A percentile compares a stretch with the other conserved stretches of the same genome.
These are phyloP conservation scores for Candolleomyces efflorescens DNA, from an alignment of 768 basidiomycete species.

Conservation along the genomic window DNA sequence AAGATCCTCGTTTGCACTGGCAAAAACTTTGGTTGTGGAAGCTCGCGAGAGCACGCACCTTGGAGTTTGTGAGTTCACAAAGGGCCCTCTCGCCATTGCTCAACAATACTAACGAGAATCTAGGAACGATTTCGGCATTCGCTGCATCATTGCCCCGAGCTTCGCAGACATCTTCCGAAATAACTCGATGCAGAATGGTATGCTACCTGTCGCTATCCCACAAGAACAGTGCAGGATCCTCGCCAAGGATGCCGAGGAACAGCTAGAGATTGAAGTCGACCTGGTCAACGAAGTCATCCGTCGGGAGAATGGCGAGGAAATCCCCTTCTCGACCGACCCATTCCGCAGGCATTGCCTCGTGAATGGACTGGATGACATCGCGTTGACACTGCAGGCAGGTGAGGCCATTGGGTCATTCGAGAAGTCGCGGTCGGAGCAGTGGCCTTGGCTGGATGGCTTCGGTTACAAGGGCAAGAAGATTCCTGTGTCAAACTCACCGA, in stretches of 20 bases:
- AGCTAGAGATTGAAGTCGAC: conserved; percentile 77
- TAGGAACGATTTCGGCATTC: conserved; percentile 81
- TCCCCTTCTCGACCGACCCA: conserved; percentile 78
- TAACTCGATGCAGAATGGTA: conserved; percentile 92
- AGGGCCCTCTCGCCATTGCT: not conserved
- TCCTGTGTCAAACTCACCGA: conserved; percentile 40
- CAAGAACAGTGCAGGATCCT: conserved; percentile 67
- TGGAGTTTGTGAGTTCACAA: conserved; percentile 68
- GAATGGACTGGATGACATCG: conserved; percentile 96
- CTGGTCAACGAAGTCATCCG: conserved; percentile 78
- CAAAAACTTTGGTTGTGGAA: conserved; percentile 88
- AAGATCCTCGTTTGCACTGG: conserved; percentile 83
- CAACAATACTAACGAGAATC: not conserved
- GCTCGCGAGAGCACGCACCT: conserved; percentile 88
- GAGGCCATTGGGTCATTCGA: conserved; percentile 78
- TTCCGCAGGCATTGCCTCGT: conserved; percentile 93
- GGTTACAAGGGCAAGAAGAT: conserved; percentile 82
- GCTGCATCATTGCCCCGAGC: conserved; percentile 81
- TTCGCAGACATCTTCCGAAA: conserved; percentile 90
- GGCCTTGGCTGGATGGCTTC: conserved; percentile 98
- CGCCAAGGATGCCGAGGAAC: conserved; percentile 71
- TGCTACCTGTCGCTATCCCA: conserved; percentile 76
- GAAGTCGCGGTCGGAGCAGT: conserved; percentile 63
- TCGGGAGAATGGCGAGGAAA: conserved; percentile 67
- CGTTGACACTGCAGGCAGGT: conserved; percentile 82